Conservation (phyloP, 106 monocot genomes). For the Chionographis japonica region DNA sequence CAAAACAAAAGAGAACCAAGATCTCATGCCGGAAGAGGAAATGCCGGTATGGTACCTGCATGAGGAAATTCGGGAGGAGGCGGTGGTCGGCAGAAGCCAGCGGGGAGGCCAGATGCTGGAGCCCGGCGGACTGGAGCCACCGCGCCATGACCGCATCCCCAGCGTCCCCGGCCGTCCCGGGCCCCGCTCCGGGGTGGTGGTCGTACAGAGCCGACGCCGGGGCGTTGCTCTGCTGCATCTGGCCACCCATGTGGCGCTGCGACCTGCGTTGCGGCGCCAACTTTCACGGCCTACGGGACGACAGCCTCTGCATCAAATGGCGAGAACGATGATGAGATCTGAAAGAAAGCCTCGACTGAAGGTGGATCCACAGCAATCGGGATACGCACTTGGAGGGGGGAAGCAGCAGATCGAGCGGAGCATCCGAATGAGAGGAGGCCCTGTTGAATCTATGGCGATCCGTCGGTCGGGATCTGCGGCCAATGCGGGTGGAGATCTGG, state of each 20-base stretch:
- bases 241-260: slow-evolving; percentile 64
- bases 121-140: slow-evolving; percentile 87
- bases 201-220: slow-evolving; percentile 38
- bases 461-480: too few species aligned
- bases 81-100: slow-evolving; percentile 50
- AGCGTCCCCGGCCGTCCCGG: slow-evolving; percentile 22
- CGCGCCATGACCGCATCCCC: slow-evolving; percentile 72
- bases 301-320: neutral
- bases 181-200: slow-evolving; percentile 16
- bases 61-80: slow-evolving; percentile 42
- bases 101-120: slow-evolving; percentile 83
- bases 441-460: too few species aligned
- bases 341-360: neutral
- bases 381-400: slow-evolving; percentile 1
- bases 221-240: slow-evolving; percentile 52
- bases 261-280: slow-evolving; percentile 72
- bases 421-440: neutral
- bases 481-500: too few species aligned
- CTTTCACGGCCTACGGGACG: slow-evolving; percentile 6
- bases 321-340: neutral
- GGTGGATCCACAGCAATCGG: neutral
- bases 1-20: neutral
- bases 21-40: neutral
- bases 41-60: slow-evolving; percentile 40
- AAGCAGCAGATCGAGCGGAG: neutral